Conservation (phyloP, 768 basidiomycete species). For the Baorangia bicolor region DNA sequence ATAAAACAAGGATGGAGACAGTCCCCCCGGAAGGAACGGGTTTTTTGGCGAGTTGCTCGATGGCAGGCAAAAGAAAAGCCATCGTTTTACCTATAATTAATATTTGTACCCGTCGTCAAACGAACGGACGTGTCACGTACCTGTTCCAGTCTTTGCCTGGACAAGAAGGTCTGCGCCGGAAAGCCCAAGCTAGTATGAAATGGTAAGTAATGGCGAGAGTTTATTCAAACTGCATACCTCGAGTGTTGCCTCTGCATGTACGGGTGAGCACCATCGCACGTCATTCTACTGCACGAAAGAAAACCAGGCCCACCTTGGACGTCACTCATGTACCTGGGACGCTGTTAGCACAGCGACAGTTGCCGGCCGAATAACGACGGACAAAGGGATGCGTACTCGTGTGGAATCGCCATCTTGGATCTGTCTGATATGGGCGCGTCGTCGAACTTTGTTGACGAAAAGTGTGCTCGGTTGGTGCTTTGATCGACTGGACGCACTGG, state of each 20-base stretch:
- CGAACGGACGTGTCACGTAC: conserved; percentile 31
- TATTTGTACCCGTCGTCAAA: background rate
- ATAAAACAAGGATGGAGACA: too few relatives aligned
- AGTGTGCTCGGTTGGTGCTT: conserved; percentile 25
- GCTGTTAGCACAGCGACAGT: conserved; percentile 21
- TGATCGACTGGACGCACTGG: conserved; percentile 10
- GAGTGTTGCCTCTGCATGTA: conserved; percentile 39
- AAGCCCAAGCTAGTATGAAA: conserved; percentile 35
- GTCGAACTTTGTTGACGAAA: conserved; percentile 27
- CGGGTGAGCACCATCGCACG: background rate
- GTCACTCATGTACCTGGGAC: conserved; percentile 43
- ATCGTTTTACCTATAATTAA: conserved; percentile 56
- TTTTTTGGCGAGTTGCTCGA: conserved; percentile 59
- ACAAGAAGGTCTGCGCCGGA: conserved; percentile 46
- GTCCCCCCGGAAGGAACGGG: conserved; percentile 24
- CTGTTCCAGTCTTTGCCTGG: conserved; percentile 61
- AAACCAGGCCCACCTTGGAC: conserved; percentile 40
- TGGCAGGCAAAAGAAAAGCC: conserved; percentile 73
- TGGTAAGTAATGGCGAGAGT: conserved; percentile 1
- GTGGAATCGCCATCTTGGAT: conserved; percentile 42
- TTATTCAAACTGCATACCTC: conserved; percentile 24
- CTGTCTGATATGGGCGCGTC: conserved; percentile 38
- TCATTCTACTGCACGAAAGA: background rate
- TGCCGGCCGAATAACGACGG: background rate
- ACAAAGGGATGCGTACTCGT: conserved; percentile 37